Evolutionary conservation across 352 stramenopile species (phyloP), one percentile per base, ranked within the genome.

Genomic region (Phytopythium delawarense): DNA sequence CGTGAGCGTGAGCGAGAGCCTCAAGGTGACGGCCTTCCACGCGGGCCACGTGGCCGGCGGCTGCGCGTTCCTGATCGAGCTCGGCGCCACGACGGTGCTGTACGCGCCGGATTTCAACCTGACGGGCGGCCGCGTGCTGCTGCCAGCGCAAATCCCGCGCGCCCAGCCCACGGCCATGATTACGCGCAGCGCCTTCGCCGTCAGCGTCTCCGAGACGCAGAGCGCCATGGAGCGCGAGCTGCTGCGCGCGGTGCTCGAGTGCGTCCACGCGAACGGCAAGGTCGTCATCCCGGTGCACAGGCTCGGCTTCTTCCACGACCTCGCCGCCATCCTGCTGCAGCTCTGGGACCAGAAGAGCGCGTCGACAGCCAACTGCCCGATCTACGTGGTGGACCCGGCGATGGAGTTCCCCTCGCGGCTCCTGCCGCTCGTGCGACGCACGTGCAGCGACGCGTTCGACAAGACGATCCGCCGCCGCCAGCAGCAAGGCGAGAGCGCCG

Each of bases 91-190:
- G n/a, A 81, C 80, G 1, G 75, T 94, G 48, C 49, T 95, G 25
- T 93, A 76, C 28, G 84, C 87, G 25, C 88, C 86, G 30, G 85
- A 91, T 56, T 94, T 96, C 63, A 94, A 92, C 60, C 65, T 91
- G 40, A 76, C 75, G 25, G 85, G 85, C 15, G 83, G 80, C 3
- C 76, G 85, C 56, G 80, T 96, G 45, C 51, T 96, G 11, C 65
- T 89, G 21, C 80, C 84, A 1, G 78, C 82, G 7, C 67, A 89
- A 57, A 88, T 96, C 44, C 87, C 87, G 48, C 70, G 80, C 11
- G 62, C 92, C 32, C 70, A 81, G 28, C 82, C 85, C 3, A 81
- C 61, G 44, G 78, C 71, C 0, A 61, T 94, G 48, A 74, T 96
- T 49, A 84, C 82, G 9, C 69, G 84, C 7, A 93, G 87, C 32